Evolutionary conservation across 2,329 filamentous ascomycete genomes (phyloP).

Genomic region (Fusarium sp.): DNA sequence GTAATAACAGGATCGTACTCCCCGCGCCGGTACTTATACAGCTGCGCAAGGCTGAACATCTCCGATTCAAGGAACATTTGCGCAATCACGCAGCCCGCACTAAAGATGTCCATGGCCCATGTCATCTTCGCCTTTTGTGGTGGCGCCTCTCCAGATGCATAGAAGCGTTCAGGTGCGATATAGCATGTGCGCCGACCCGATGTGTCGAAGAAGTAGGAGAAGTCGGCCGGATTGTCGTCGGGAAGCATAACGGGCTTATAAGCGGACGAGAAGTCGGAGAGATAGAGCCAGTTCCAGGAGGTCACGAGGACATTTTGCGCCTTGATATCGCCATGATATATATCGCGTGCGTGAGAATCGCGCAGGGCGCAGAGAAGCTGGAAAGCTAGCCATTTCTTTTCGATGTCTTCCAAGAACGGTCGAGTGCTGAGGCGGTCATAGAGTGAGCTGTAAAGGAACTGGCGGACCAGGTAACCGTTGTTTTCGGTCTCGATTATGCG

Average conservation of each 20-base stretch:
- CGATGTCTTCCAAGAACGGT: conserved; percentile 95
- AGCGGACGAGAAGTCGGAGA: conserved; percentile 95
- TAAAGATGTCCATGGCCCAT: conserved; percentile 99
- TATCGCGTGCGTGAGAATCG: conserved; percentile 88
- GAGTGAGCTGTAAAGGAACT: conserved; percentile 95
- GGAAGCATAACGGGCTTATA: conserved; percentile 96
- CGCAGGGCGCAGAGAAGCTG: conserved; percentile 92
- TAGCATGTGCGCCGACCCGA: conserved; percentile 94
- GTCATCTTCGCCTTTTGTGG: conserved; percentile 71
- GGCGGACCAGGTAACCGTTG: conserved; percentile 92
- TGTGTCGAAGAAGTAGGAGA: conserved; percentile 97
- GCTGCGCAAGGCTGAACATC: conserved; percentile 96
- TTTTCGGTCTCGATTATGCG: conserved; percentile 91
- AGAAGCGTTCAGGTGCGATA: conserved; percentile 91
- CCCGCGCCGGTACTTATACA: conserved; percentile 92
- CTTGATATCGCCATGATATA: conserved; percentile 99
- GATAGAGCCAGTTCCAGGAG: conserved; percentile 99
- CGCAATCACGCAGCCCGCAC: conserved; percentile 94
- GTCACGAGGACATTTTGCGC: conserved; percentile 97
- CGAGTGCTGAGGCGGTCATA: conserved; percentile 97
- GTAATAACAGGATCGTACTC: conserved; percentile 90
- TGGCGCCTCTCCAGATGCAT: conserved; percentile 76
- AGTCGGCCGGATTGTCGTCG: conserved; percentile 96
- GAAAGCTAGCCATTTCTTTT: conserved; percentile 99
- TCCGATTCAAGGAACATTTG: conserved; percentile 95